Base-by-base conservation (phyloP, 192 early-diverging fungal genomes). In the Backusella tuberculispora region DNA sequence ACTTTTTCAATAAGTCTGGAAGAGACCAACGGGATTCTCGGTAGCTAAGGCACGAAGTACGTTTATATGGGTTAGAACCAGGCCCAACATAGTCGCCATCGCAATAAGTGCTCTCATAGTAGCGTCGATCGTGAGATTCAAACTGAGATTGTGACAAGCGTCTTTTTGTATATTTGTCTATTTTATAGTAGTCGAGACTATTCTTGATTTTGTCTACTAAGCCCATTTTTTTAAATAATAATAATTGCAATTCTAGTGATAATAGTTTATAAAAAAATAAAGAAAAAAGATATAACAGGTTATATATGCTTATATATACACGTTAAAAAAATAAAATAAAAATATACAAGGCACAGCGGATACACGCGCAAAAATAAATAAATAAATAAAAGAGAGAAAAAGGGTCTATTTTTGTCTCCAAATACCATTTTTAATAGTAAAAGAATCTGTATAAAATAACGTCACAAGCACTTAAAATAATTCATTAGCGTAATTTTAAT, bases 181-280 rank as follows among this genome's bases (percentile, higher is more conserved):
- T 43, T 66, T 69, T 60, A 12, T 56, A 46, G 12, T 75, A 40
- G 19, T 77, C 80, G 26, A 66, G 50, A 14, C 66, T 56, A 42
- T 56, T 46, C 19, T 66, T 63, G 6, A 81, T 48, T 41, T 69
- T 72, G 24, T 70, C 72, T 19, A 81, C 48, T 13, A 76, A 43
- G 40, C 80, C 80, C 80, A 81, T 91, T 86, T 19, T 47, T 56
- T 56, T 12, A n/a, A n/a, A n/a, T n/a, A 60, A 1, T 60, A 50
- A 5, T 5, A 50, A n/a, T 34, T 34, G 29, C 29, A 34, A 34
- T 34, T 34, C 29, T 34, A 50, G 19, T 8, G n/a, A 5, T 4
- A 50, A 19, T 48, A 15, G 47, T 48, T 6, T 17, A 48, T 48
- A 48, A 48, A 21, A 17, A 53, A 19, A 53, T 9, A 24, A 19